Base-by-base conservation (phyloP, 1,284 basidiomycete species). In the Irpex lacteus region DNA sequence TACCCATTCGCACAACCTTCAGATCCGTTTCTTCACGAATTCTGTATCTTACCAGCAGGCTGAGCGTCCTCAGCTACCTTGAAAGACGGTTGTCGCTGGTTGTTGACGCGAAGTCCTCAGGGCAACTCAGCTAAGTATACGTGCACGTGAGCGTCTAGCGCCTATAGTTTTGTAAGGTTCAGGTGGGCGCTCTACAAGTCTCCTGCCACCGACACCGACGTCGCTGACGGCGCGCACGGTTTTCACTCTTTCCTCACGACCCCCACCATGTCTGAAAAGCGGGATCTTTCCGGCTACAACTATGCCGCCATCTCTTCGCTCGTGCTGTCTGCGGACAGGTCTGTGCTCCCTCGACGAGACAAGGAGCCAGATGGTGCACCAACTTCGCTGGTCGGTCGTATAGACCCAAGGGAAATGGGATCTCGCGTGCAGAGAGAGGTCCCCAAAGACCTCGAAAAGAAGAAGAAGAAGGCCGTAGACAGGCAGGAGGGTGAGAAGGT, bases 281-380 rank as follows among this genome's bases (percentile, higher is more conserved):
- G 85, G 66, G 92, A 95, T 76, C 78, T 91, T 69, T 94, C 92
- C 67, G 87, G 87, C 62, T 96, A 95, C 86, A 95, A 94, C 80
- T 96, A 96, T 82, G 89, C 90, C 54, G 91, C 91, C 67, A 95
- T 96, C 71, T 93, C 92, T 36, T 95, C 92, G 55, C 84, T 95
- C 53, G 94, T 95, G 53, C 82, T 95, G 70, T 93, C 92, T 26
- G 92, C 94, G 44, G 90, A 92, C 79, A 82, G 89, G 63, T 89
- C 89, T 65, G 85, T 82, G 3, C 78, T 92, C 59, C 91, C 91
- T 34, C 85, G 94, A 63, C 84, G 94, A 67, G 92, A 94, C 83
- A 91, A 91, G 77, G 98, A 99, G 77, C 96, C 97, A 15, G 96
- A 97, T 79, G 97, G 97, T 66, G 94, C 95, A 47, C 94, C 96